These are phyloP conservation scores for Neurospora sp. DNA, from an alignment of 2,329 filamentous ascomycete genomes.

Conservation along the genomic window DNA sequence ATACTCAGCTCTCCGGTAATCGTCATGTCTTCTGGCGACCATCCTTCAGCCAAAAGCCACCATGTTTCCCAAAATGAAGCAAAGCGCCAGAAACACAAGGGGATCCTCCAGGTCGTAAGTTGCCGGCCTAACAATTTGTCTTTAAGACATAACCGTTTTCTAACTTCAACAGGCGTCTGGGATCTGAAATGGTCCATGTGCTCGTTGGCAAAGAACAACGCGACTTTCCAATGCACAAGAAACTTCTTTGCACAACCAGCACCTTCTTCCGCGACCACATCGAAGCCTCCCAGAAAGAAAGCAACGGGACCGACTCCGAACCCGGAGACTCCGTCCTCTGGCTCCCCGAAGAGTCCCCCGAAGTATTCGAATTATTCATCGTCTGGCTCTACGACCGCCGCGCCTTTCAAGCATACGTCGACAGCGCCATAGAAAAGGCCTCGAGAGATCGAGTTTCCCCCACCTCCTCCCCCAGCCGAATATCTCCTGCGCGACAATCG, in stretches of 20 bases:
- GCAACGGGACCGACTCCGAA: conserved; percentile 4
- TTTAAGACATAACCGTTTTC: not conserved
- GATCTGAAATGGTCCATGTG: conserved; percentile 19
- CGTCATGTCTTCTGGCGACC: not conserved
- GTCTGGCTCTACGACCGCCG: conserved; percentile 40
- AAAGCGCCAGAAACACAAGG: conserved; percentile 6
- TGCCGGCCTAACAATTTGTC: not conserved
- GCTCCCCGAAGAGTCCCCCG: conserved; percentile 36
- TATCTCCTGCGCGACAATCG: conserved; percentile 2
- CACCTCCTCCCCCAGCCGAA: not conserved
- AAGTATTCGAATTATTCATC: conserved; percentile 44
- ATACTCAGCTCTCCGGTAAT: not conserved
- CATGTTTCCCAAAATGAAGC: conserved; percentile 9
- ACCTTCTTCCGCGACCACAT: conserved; percentile 39
- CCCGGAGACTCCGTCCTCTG: conserved; percentile 20
- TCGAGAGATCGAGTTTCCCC: not conserved
- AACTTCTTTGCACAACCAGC: conserved; percentile 36
- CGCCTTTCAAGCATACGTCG: conserved; percentile 34
- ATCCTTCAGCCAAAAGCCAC: not conserved
- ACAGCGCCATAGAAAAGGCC: conserved; percentile 27
- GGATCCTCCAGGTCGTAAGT: conserved; percentile 12
- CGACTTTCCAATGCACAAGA: conserved; percentile 24
- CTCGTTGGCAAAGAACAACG: conserved; percentile 23
- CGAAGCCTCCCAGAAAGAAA: conserved; percentile 23
- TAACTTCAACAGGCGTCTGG: conserved; percentile 9